Percentiles rank a stretch among this genome's conserved stretches.
Evolutionary conservation across 2,329 filamentous ascomycete species (phyloP).

Genomic region (Calycina herbarum): DNA sequence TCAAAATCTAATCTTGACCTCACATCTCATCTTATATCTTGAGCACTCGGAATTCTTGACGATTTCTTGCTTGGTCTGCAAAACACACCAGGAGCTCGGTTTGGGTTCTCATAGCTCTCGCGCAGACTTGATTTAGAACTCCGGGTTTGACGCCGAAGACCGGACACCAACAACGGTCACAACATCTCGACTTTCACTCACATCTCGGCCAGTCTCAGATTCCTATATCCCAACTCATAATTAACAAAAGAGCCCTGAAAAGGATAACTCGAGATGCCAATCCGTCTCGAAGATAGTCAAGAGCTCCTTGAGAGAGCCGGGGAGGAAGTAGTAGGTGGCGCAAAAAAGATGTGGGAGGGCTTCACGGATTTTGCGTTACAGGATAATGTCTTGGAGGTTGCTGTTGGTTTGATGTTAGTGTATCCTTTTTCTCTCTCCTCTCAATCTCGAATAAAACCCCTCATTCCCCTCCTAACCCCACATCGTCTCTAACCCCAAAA

Average conservation of each 20-base stretch:
- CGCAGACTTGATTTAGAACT: neutral
- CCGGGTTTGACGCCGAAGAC: neutral
- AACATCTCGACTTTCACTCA: no score
- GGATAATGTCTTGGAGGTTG: constrained; percentile 74
- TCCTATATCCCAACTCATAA: no score
- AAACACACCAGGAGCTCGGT: accelerated
- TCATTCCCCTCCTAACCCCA: neutral
- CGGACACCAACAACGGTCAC: neutral
- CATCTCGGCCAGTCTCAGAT: no score
- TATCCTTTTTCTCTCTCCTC: neutral
- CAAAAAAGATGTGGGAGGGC: constrained; percentile 54
- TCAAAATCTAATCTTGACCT: neutral
- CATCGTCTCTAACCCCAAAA: neutral
- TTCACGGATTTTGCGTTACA: constrained; percentile 73
- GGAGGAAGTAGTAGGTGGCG: constrained; percentile 32
- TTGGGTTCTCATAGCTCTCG: neutral
- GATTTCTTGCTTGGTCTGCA: neutral
- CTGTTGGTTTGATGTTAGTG: constrained; percentile 69
- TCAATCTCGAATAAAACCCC: neutral
- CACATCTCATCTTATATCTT: neutral
- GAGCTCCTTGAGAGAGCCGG: constrained; percentile 32
- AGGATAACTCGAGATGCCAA: constrained; percentile 20
- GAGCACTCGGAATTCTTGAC: neutral
- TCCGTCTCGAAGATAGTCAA: constrained; percentile 27
- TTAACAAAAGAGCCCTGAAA: no score